Base-by-base conservation (phyloP, 1,139 yeast genomes). In the Saccharomycopsis crataegensis region DNA sequence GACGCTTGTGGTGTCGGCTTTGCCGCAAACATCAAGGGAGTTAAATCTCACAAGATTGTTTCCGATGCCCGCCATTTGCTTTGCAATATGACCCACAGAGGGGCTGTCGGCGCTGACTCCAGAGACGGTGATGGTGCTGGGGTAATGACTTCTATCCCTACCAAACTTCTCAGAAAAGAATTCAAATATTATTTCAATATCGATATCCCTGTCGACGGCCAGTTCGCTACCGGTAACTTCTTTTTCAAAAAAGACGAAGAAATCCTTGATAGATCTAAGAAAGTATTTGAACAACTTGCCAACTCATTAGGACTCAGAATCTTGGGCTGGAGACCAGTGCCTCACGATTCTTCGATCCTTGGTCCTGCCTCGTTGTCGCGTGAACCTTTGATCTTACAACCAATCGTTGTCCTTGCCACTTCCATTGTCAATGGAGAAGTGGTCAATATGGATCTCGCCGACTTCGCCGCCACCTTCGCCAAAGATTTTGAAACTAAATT, bases 91-190 rank as follows among this genome's bases (percentile, higher is more conserved):
- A 87, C 97, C 59, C 99, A 93, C 70, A 82, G 99, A 73, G 99
- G 99, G 67, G 99, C 99, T 49, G 97, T 91, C 59, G 87, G 89
- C 38, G 82, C 95, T 48, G 96, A 90, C 67, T 96, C 98, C 34
- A 82, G 91, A 64, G 97, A 93, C 67, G 99, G 99, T 71, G 99
- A 93, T 68, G 99, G 99, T 71, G 99, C 99, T 45, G 99, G 99
- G 69, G 90, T 93, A 59, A 81, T 93, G 79, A 81, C 94, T 52
- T 86, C 96, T 46, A 82, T 93, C 60, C 97, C 98, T 45, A 96
- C 91, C 72, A 83, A 78, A 61, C 88, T 93, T 68, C 82, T 93
- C 74, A 70, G 71, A 59, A 81, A 93, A 67, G 98, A 93, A 71
- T 91, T 91, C 70, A 80, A 80, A 62, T 68, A 76, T 63, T 80